These are phyloP conservation scores for Candida railenensis DNA, from an alignment of 805 yeast genomes.

Conservation along the genomic window DNA sequence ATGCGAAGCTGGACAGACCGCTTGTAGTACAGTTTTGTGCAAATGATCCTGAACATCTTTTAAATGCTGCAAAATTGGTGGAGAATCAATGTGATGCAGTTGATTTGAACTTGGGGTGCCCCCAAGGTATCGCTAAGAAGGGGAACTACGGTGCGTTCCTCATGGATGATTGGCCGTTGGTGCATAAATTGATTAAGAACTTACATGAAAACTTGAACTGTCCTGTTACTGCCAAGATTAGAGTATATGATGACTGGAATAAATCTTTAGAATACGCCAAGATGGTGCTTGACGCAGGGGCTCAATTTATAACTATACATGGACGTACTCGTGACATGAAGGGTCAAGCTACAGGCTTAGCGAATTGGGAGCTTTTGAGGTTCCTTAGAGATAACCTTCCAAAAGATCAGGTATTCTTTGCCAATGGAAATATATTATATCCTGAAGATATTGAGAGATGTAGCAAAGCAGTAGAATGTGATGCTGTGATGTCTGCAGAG, in stretches of 20 bases:
- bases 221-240: constrained; percentile 94
- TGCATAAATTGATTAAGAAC: constrained; percentile 65
- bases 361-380: constrained; percentile 83
- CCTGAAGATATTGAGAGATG: constrained; percentile 81
- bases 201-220: constrained; percentile 72
- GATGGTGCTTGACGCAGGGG: constrained; percentile 89
- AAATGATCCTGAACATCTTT: constrained; percentile 82
- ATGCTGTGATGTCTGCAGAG: constrained; percentile 97
- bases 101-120: constrained; percentile 94
- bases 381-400: constrained; percentile 79
- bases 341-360: constrained; percentile 93
- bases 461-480: constrained; percentile 61
- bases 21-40: constrained; percentile 95
- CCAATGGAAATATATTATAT: constrained; percentile 93
- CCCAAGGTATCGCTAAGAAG: constrained; percentile 93
- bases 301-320: constrained; percentile 91
- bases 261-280: constrained; percentile 84
- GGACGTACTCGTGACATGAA: constrained; percentile 97
- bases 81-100: constrained; percentile 91
- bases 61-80: constrained; percentile 78
- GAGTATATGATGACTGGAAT: constrained; percentile 82
- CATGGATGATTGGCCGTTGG: constrained; percentile 95
- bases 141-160: constrained; percentile 95
- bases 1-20: constrained; percentile 69
- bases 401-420: constrained; percentile 78